phyloP scores from a whole-genome alignment of 768 basidiomycete species.

The Podaxis sp. region DNA sequence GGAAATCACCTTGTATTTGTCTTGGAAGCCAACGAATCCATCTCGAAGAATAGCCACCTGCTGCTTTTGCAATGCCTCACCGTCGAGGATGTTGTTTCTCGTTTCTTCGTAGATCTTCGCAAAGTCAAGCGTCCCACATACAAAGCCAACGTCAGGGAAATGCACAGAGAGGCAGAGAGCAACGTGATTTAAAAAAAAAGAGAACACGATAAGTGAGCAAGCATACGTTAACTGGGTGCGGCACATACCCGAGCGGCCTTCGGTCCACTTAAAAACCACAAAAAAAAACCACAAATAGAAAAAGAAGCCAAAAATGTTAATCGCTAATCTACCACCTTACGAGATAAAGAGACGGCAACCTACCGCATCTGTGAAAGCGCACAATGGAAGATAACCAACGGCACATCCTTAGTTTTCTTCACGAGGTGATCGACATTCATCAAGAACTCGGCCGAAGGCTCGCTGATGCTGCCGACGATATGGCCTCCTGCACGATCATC shows the following conservation, averaged over 20 bases:
- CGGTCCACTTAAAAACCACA: conserved; percentile 51
- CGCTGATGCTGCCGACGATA: conserved; percentile 59
- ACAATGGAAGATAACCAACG: conserved; percentile 74
- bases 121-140: conserved; percentile 7
- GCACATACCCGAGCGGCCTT: conserved; percentile 64
- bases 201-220: background rate
- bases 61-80: conserved; percentile 31
- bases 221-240: background rate
- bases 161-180: too few species aligned
- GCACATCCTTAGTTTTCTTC: conserved; percentile 53
- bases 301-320: background rate
- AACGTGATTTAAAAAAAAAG: background rate
- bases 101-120: conserved; percentile 64
- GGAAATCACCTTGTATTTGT: conserved; percentile 52
- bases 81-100: conserved; percentile 42
- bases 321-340: background rate
- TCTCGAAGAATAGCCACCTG: conserved; percentile 64
- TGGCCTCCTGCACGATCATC: conserved; percentile 77
- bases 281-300: conserved; percentile 8
- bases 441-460: conserved; percentile 60
- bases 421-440: conserved; percentile 55
- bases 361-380: conserved; percentile 73
- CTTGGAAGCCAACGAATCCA: conserved; percentile 72
- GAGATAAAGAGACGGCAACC: conserved; percentile 25
- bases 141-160: too few species aligned